Conservation (phyloP, 805 yeast species). For the Suhomyces kilbournensis region DNA sequence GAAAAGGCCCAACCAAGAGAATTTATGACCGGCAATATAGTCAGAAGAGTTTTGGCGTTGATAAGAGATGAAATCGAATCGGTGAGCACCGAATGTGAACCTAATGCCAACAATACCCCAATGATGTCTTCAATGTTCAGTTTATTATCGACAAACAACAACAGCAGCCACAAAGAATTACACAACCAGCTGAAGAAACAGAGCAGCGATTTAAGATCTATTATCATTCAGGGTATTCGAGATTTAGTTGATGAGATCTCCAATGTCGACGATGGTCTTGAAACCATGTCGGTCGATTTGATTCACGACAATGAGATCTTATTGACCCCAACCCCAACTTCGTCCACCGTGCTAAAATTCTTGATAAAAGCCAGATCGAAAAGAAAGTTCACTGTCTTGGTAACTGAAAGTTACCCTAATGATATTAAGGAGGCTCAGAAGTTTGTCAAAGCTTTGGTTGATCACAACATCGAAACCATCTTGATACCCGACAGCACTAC, state of each 20-base stretch:
- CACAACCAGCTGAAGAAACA: constrained; percentile 39
- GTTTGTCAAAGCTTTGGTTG: constrained; percentile 76
- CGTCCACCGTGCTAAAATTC: constrained; percentile 84
- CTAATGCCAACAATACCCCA: constrained; percentile 36
- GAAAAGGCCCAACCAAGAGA: constrained; percentile 86
- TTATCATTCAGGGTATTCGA: constrained; percentile 87
- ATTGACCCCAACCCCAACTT: constrained; percentile 92
- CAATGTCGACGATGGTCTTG: constrained; percentile 86
- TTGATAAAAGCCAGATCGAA: constrained; percentile 81
- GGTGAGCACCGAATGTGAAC: constrained; percentile 20
- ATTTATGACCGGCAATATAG: constrained; percentile 84
- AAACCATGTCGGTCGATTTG: constrained; percentile 85
- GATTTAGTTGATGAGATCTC: constrained; percentile 89
- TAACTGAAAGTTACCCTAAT: constrained; percentile 91
- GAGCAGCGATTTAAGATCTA: constrained; percentile 70
- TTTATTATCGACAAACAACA: constrained; percentile 54
- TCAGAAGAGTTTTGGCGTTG: constrained; percentile 81
- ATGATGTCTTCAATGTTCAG: constrained; percentile 85
- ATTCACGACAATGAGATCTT: constrained; percentile 88
- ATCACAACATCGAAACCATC: constrained; percentile 84
- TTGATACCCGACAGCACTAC: constrained; percentile 91
- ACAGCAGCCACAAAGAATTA: constrained; percentile 18
- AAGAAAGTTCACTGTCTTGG: constrained; percentile 86
- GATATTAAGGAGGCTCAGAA: constrained; percentile 72
- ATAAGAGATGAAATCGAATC: constrained; percentile 83